Conservation (phyloP, 192 early-diverging fungal genomes). For the Paraglomus brasilianum region DNA sequence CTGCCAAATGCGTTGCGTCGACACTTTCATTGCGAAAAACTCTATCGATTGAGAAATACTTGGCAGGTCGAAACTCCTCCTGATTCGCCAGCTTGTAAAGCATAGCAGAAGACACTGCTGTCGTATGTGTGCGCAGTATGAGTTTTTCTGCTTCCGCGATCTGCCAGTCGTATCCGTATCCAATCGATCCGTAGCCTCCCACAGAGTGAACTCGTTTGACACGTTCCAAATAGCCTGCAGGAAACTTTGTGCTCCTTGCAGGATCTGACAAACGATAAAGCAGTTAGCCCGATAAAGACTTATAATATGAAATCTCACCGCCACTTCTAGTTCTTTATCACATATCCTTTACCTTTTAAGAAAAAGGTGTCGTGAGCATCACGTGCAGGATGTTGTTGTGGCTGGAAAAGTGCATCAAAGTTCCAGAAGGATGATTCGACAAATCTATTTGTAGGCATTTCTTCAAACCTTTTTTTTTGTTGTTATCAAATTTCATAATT, state of each 20-base stretch:
- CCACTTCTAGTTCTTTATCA: background rate
- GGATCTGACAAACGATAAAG: slow-evolving; percentile 51
- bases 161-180: slow-evolving; percentile 94
- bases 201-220: slow-evolving; percentile 90
- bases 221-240: slow-evolving; percentile 83
- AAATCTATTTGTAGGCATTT: slow-evolving; percentile 98
- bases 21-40: slow-evolving; percentile 98
- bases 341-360: slow-evolving; percentile 49
- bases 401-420: slow-evolving; percentile 99
- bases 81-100: slow-evolving; percentile 89
- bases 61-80: slow-evolving; percentile 87
- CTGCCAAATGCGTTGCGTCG: slow-evolving; percentile 97
- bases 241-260: slow-evolving; percentile 71
- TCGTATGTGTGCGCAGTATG: slow-evolving; percentile 96
- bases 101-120: slow-evolving; percentile 89
- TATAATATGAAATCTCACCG: background rate
- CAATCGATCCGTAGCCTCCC: slow-evolving; percentile 94
- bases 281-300: background rate
- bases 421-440: slow-evolving; percentile 99
- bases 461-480: slow-evolving; percentile 63
- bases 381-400: slow-evolving; percentile 95
- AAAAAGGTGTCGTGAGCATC: slow-evolving; percentile 87
- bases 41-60: slow-evolving; percentile 99
- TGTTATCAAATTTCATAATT: slow-evolving; percentile 24
- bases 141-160: slow-evolving; percentile 89